Evolutionary conservation across 1,139 yeast genomes (phyloP).

Genomic region (Geotrichum candidum): DNA sequence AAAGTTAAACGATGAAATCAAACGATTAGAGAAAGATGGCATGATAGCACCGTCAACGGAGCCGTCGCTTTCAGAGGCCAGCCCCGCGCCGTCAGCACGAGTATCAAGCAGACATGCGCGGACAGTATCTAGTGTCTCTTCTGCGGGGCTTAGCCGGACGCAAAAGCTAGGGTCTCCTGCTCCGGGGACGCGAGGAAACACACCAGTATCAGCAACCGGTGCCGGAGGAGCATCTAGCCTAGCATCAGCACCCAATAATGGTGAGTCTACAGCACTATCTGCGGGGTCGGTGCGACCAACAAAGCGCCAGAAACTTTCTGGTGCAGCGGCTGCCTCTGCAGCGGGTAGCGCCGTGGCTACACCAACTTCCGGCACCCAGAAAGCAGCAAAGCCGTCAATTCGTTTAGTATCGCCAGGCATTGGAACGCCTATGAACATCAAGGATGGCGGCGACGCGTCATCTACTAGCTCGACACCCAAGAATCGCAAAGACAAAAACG

Average conservation of each 20-base stretch:
- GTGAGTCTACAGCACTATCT: neutral
- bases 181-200: constrained; percentile 6
- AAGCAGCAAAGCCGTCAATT: constrained; percentile 48
- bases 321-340: constrained; percentile 26
- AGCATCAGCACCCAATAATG: constrained; percentile 1
- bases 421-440: constrained; percentile 28
- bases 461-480: constrained; percentile 20
- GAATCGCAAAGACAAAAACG: constrained; percentile 4
- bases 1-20: constrained; percentile 68
- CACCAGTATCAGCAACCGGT: neutral
- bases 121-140: neutral
- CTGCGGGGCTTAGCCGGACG: neutral
- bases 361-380: constrained; percentile 44
- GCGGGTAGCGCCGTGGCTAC: constrained; percentile 37
- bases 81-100: constrained; percentile 1
- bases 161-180: constrained; percentile 12
- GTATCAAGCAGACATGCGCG: neutral
- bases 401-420: constrained; percentile 48
- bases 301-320: constrained; percentile 24
- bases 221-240: neutral
- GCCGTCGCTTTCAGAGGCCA: neutral
- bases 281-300: constrained; percentile 22
- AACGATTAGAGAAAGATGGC: constrained; percentile 73
- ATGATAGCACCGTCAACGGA: constrained; percentile 46
- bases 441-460: constrained; percentile 48